Percentiles rank a stretch among this genome's conserved stretches.
Conservation (phyloP, 805 yeast species). For the Starmerella sp. region DNA sequence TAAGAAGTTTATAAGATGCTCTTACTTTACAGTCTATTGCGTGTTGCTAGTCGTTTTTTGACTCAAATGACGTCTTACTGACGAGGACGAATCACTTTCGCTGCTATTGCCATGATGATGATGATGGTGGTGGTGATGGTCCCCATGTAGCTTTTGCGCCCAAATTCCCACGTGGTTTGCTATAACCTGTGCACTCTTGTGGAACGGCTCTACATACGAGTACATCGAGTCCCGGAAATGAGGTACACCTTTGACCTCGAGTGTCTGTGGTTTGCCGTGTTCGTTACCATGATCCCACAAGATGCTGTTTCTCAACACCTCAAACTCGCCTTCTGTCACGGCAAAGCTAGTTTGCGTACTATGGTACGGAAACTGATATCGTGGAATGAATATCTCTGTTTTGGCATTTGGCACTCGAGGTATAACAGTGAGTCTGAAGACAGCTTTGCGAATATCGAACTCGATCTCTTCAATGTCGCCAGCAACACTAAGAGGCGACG, state of each 20-base stretch:
- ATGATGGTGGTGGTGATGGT: background rate
- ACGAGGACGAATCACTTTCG: background rate
- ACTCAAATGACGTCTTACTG: background rate
- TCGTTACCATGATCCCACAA: slow-evolving; percentile 20
- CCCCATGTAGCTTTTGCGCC: background rate
- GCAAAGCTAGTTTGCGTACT: background rate
- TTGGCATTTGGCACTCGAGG: slow-evolving; percentile 14
- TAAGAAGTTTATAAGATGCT: too few relatives aligned
- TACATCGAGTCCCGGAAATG: slow-evolving; percentile 19
- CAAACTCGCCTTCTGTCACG: slow-evolving; percentile 15
- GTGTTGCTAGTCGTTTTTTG: too few relatives aligned
- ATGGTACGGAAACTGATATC: slow-evolving; percentile 46
- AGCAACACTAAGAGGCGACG: slow-evolving; percentile 52
- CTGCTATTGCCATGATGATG: background rate
- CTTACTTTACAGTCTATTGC: too few relatives aligned
- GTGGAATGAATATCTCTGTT: slow-evolving; percentile 48
- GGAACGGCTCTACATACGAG: slow-evolving; percentile 21
- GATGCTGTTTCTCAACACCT: slow-evolving; percentile 14
- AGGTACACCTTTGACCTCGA: slow-evolving; percentile 17
- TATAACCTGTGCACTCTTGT: slow-evolving; percentile 1
- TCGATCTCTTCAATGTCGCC: slow-evolving; percentile 48
- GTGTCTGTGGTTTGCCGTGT: slow-evolving; percentile 11
- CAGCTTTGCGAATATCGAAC: slow-evolving; percentile 44
- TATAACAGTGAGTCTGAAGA: slow-evolving; percentile 41
- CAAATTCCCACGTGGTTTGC: background rate